Evolutionary conservation across 1,284 basidiomycete species (phyloP), one percentile per base, ranked within the genome.

Genomic region (Irpex sp.): DNA sequence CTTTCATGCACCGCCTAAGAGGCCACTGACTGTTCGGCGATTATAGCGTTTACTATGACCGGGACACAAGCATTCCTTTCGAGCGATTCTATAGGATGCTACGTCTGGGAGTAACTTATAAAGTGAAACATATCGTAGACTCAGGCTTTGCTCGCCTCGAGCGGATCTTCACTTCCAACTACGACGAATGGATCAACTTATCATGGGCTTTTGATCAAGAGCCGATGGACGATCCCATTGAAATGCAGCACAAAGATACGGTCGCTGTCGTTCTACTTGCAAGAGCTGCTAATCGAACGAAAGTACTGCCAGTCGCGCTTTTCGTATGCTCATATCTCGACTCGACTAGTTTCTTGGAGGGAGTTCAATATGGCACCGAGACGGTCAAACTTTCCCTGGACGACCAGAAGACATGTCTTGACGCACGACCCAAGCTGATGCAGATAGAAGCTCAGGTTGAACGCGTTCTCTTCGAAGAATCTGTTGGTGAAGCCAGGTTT

Each of bases 251-350:
- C 6, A 35, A 54, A 8, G 65, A 64, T 54, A 59, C 56, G 13
- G 58, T 63, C 11, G 56, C 46, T 2, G 63, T 65, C 31, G 60
- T 66, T 17, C 37, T 53, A 19, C 54, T 68, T n/a, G 67, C 65
- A 4, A 59, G 65, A 13, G 19, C 56, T 9, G 57, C 61, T n/a
- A 61, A 62, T 31, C 58, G 64, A 6, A 21, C 39, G 8, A n/a
- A 15, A 0, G 15, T 68, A 9, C 39, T 66, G 13, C 63, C 65
- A 4, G 33, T 56, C 9, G 65, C 63, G 6, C 62, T 68, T 43
- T 64, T 63, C 61, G 43, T 36, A 15, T 65, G 61, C 63, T 57
- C 55, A 43, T 54, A 46, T 11, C 57, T 62, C 19, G n/a, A 31
- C 8, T 13, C 21, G 4, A 59, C 61, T 4, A 39, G 17, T 3